Percentiles rank a stretch among this genome's conserved stretches.
Evolutionary conservation across 192 early-diverging fungal genomes (phyloP).

Genomic region (Funneliformis geosporum): DNA sequence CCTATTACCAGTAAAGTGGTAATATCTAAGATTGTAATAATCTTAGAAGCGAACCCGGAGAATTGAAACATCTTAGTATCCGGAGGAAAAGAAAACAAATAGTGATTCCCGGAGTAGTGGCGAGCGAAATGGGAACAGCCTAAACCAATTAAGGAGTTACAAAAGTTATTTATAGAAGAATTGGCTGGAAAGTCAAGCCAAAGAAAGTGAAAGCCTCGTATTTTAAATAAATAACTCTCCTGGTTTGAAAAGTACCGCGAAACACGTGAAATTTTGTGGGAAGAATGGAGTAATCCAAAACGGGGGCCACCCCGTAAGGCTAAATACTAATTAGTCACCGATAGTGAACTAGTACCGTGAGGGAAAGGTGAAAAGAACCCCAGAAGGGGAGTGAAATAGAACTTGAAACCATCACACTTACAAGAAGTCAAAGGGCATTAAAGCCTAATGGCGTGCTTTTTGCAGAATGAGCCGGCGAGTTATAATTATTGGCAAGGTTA

Average conservation of each 20-base stretch:
- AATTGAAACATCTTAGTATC: conserved; percentile 25
- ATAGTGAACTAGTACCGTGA: conserved; percentile 74
- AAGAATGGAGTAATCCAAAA: too few relatives aligned
- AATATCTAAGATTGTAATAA: conserved; percentile 18
- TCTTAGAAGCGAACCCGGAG: too few relatives aligned
- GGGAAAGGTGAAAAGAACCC: conserved; percentile 69
- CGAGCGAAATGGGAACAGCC: conserved; percentile 22
- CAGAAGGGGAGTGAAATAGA: conserved; percentile 66
- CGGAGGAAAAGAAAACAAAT: conserved; percentile 17
- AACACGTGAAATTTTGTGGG: conserved; percentile 22
- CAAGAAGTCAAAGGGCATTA: conserved; percentile 24
- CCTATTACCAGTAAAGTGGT: neutral
- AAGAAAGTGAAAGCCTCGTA: conserved; percentile 16
- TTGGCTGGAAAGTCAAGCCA: conserved; percentile 13
- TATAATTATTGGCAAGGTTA: conserved; percentile 25
- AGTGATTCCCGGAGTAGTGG: conserved; percentile 16
- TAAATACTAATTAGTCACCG: conserved; percentile 24
- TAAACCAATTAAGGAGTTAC: too few relatives aligned
- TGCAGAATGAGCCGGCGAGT: conserved; percentile 26
- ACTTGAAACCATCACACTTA: conserved; percentile 52
- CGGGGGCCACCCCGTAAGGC: conserved; percentile 23
- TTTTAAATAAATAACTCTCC: conserved; percentile 19
- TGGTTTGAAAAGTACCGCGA: conserved; percentile 11
- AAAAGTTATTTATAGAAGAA: conserved; percentile 20
- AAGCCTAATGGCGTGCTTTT: conserved; percentile 27